Conservation (phyloP, 371 early-diverging fungal genomes). For the Apophysomyces ossiformis region DNA sequence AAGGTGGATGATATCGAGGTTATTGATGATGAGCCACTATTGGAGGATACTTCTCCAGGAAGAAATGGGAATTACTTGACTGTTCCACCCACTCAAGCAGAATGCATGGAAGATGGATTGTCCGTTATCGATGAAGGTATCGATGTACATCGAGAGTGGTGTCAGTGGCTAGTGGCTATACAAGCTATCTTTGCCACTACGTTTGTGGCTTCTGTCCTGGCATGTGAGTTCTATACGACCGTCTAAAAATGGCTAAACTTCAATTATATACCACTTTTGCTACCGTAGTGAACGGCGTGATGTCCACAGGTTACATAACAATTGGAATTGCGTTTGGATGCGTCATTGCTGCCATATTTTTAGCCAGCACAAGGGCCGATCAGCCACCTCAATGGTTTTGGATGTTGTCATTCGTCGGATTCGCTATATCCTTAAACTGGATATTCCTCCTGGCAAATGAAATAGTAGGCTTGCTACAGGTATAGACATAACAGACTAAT, state of each 20-base stretch:
- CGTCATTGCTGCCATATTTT: conserved; percentile 21
- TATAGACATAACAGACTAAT: conserved; percentile 5
- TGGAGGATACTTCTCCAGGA: background rate
- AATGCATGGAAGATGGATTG: conserved; percentile 1
- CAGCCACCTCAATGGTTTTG: conserved; percentile 47
- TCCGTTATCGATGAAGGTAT: conserved; percentile 17
- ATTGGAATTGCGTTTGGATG: conserved; percentile 31
- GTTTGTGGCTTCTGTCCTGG: conserved; percentile 37
- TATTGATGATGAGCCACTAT: conserved; percentile 15
- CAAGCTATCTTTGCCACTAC: conserved; percentile 42
- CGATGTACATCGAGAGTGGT: conserved; percentile 39
- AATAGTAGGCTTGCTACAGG: conserved; percentile 80
- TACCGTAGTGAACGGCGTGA: conserved; percentile 32
- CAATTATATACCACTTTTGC: background rate
- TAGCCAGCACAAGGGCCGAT: conserved; percentile 25
- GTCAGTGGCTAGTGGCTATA: conserved; percentile 41
- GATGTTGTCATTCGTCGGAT: conserved; percentile 69
- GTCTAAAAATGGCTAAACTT: background rate
- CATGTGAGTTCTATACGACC: conserved; percentile 27
- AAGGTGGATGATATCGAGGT: conserved; percentile 42
- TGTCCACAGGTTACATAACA: conserved; percentile 20
- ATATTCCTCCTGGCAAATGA: conserved; percentile 81
- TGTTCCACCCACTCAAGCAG: conserved; percentile 18
- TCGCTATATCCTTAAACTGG: conserved; percentile 77
- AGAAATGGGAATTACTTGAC: conserved; percentile 23